These are phyloP conservation scores for Lecanoromycetidae sp. DNA, from an alignment of 2,329 filamentous ascomycete species.

Conservation along the genomic window DNA sequence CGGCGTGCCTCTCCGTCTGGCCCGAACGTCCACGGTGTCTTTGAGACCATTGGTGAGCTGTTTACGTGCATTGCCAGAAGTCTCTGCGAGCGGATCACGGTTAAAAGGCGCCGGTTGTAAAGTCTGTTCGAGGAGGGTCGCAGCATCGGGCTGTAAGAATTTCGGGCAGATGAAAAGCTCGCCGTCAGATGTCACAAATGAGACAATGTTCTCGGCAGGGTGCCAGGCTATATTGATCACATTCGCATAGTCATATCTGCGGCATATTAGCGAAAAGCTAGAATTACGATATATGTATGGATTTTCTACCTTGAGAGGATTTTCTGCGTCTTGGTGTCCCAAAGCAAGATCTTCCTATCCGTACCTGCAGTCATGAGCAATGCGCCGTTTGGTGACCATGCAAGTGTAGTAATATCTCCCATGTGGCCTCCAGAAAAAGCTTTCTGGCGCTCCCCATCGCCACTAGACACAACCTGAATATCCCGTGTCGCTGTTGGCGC, in stretches of 20 bases:
- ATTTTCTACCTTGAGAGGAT: slow-evolving; percentile 59
- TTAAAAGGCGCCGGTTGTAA: slow-evolving; percentile 74
- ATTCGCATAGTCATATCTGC: slow-evolving; percentile 59
- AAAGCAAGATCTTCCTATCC: slow-evolving; percentile 61
- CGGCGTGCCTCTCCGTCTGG: slow-evolving; percentile 49
- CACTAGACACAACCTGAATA: slow-evolving; percentile 74
- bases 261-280: too few species aligned
- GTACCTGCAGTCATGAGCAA: slow-evolving; percentile 61
- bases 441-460: slow-evolving; percentile 79
- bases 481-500: slow-evolving; percentile 70
- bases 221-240: slow-evolving; percentile 87
- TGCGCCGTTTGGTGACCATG: slow-evolving; percentile 92
- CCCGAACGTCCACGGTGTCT: slow-evolving; percentile 38
- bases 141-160: slow-evolving; percentile 42
- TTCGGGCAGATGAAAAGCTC: slow-evolving; percentile 75
- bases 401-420: slow-evolving; percentile 71
- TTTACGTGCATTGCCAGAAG: slow-evolving; percentile 51
- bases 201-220: slow-evolving; percentile 72
- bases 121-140: slow-evolving; percentile 35
- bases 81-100: slow-evolving; percentile 63
- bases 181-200: slow-evolving; percentile 85
- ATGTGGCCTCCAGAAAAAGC: slow-evolving; percentile 68
- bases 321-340: slow-evolving; percentile 81
- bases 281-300: too few species aligned
- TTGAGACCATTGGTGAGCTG: slow-evolving; percentile 45